Base-by-base conservation (phyloP, 2,329 filamentous ascomycete species). In the Trichoderma koningiopsis region DNA sequence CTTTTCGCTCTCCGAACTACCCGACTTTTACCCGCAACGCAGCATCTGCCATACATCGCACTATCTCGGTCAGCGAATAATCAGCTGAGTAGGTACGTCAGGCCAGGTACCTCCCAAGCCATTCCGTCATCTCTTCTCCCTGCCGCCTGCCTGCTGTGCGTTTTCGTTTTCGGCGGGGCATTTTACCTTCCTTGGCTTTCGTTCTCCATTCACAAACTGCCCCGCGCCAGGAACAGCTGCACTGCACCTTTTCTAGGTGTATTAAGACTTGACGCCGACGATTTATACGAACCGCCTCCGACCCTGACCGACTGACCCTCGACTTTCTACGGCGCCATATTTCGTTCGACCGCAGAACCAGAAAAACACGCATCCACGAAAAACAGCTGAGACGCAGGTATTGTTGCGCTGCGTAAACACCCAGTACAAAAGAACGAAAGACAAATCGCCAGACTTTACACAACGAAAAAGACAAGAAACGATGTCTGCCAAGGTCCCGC, bases 401-500 rank as follows among this genome's bases (percentile, higher is more conserved):
- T 29, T 47, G 22, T 29, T 47, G 19, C 37, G 27, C 62, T n/a
- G 33, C 53, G 27, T 53, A 57, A 35, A 35, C 13, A 35, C 11
- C 33, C 14, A 13, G 19, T 37, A 16, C 16, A 24, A 11, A n/a
- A 43, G 24, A 19, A 19, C 24, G 16, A 56, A 11, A 7, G 19
- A 13, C 58, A 29, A 5, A 61, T 14, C 40, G 22, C 24, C 13
- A 10, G 27, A 16, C 27, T 27, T 27, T n/a, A 40, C 33, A 10
- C 7, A 14, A 19, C 33, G 22, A 52, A 13, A 58, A 4, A 33
- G 19, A 59, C 31, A 24, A 43, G 65, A 65, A 71, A 49, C 70
- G 75, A 82, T 81, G 79, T 72, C 76, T 52, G 81, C 82, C 74
- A 83, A 96, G 82, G 88, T 99, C 69, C 96, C 96, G 71, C 89